Evolutionary conservation across 306 rosid genomes (phyloP).

Genomic region (Acacia crassicarpa): DNA sequence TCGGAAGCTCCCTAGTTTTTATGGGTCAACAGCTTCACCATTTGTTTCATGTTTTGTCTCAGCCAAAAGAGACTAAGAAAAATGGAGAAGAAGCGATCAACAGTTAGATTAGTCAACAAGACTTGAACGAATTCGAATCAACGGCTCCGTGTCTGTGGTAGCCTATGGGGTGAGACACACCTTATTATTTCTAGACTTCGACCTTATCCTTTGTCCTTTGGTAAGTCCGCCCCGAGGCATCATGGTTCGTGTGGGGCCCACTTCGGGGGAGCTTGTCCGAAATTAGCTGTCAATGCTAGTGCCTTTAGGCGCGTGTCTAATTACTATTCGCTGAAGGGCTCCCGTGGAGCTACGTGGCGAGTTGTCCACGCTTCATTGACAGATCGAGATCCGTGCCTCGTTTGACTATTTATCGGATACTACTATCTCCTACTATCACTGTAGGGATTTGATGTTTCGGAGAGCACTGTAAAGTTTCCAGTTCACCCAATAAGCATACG

Average conservation of each 20-base stretch:
- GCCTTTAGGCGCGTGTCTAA: slow-evolving; percentile 14
- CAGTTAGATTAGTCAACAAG: neutral
- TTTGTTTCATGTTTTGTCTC: neutral
- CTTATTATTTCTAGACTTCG: neutral
- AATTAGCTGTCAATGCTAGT: slow-evolving; percentile 35
- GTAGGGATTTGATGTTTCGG: neutral
- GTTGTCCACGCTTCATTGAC: slow-evolving; percentile 18
- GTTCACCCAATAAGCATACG: accelerated
- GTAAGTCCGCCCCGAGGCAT: slow-evolving; percentile 62
- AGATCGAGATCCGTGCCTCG: slow-evolving; percentile 31
- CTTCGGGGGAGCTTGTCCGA: slow-evolving; percentile 26
- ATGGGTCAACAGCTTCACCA: slow-evolving; percentile 35
- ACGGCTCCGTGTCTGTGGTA: neutral
- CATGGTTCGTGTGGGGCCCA: slow-evolving; percentile 59
- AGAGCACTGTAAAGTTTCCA: neutral
- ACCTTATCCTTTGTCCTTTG: slow-evolving; percentile 63
- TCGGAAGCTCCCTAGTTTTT: slow-evolving; percentile 49
- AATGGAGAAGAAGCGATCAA: accelerated
- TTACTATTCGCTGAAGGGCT: neutral
- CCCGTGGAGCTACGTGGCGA: slow-evolving; percentile 24
- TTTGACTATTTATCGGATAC: slow-evolving; percentile 36
- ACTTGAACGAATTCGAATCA: neutral
- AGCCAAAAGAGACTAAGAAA: neutral
- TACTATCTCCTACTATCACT: slow-evolving; percentile 23
- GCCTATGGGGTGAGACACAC: neutral